Evolutionary conservation across 2,329 filamentous ascomycete species (phyloP), one percentile per base, ranked within the genome.

Genomic region (Ascocoryne sarcoides): DNA sequence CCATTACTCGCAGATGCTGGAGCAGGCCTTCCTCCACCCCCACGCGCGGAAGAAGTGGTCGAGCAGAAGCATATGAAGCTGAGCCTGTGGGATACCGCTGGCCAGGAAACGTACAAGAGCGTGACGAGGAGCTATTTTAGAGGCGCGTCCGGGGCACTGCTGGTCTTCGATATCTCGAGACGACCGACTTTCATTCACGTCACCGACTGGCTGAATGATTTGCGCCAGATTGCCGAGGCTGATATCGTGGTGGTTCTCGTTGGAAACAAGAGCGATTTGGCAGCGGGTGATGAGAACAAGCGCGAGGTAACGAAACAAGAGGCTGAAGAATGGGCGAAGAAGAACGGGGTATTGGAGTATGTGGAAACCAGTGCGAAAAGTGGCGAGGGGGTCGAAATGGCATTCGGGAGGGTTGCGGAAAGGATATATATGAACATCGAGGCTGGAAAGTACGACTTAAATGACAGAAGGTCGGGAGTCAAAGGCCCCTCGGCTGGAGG

Each of bases 371-470:
- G 82, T 51, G 92, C 92, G 36, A 98, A 96, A 70, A 93, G 82
- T 47, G 92, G 92, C 38, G 87, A 94, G 60, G 87, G 87, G 37
- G 92, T 98, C 26, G 92, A 98, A 62, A 76, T 80, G 52, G 92
- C 92, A 2, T 98, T 98, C 57, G 74, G 94, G 59, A 80, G 92
- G 57, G 89, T 96, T 10, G 88, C 92, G 15, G 88, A 95, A 68
- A 74, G 89, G 62, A 96, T 98, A 67, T 94, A 93, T 60, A 80
- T 90, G 61, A 96, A 96, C 57, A 95, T 98, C 47, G 87, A 95
- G 67, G 86, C 86, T 1, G 92, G 92, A 9, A 60, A 58, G 38
- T 96, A 96, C 61, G 89, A 98, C 64, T 67, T 96, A 52, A 94
- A 95, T 59, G 90, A 96, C 62, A 75, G 90, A 57, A 76, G 89